Base-by-base conservation (phyloP, 2,329 filamentous ascomycete species). In the Bipolaris oryzae region DNA sequence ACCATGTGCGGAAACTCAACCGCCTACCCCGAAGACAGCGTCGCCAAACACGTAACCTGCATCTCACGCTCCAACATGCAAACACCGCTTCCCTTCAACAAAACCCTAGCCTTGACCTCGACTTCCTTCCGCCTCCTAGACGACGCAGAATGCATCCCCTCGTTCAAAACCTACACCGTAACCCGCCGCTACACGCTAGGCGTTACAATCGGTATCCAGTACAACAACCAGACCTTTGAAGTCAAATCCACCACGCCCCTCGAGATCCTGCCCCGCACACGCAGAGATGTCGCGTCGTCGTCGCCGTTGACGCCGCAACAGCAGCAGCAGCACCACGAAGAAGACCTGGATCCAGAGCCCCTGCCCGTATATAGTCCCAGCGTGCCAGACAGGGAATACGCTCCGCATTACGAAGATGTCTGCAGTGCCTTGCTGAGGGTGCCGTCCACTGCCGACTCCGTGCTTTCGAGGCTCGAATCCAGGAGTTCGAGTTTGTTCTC, bases 91-190 rank as follows among this genome's bases (percentile, higher is more conserved):
- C 50, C 62, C 0, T 71, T 75, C 47, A 66, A 64, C 41, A 53
- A 54, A 11, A 63, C 55, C 3, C 54, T 53, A 2, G 50, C 57
- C 1, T 52, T 76, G 11, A 72, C 72, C 0, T 64, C 64, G 7
- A 70, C 71, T 48, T 33, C 42, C 3, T 75, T 76, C 54, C 69
- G 72, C 39, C 60, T 74, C 9, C 59, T 74, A 15, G 70, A 75
- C 35, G 67, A 75, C 39, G 57, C 53, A 7, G 71, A 75, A 51
- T 74, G 72, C 46, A 64, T 75, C 1, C 74, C 74, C 0, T 70
- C 68, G 0, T 75, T 76, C 62, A 74, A 67, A 33, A 74, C 74
- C 1, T 76, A 74, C 51, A 71, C 67, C 3, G 64, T 75, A 21
- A 73, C 67, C 1, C 66, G 72, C 2, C 62, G 66, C 1, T 76